Evolutionary conservation across 148 eudicot genomes (phyloP), one percentile per base, ranked within the genome.

Genomic region (Drosera capensis): DNA sequence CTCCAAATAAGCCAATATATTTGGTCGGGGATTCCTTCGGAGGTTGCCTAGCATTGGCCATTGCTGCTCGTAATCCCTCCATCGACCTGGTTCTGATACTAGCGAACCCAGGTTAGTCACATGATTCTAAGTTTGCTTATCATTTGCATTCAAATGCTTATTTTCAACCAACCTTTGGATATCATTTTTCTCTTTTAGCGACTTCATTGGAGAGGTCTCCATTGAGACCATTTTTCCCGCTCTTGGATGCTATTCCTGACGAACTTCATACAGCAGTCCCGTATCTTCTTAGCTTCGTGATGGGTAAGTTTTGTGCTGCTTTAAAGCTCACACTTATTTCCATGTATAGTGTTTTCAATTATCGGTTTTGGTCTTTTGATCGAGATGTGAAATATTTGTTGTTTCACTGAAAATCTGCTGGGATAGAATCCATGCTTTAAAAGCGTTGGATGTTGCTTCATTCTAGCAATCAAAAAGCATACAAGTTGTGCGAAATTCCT

Each of bases 1-100:
- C 69, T 52, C 95, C 95, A 43, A 64, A 60, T 38, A 90, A 74
- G 62, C 99, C 99, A 42, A 81, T 90, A 28, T 90, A 90, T 72
- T 51, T 90, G 49, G 78, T 90, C 17, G 95, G 99, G 40, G 99
- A 85, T 72, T 90, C 99, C 14, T 64, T 90, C 43, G 99, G 99
- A 49, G 95, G 95, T 43, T 69, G 86, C 64, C 68, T 90, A 44
- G 95, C 99, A 51, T 88, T 90, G 44, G 74, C 99, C 36, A 73
- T 90, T 54, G 94, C 99, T 41, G 80, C 99, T 57, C 80, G 71
- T 36, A 78, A 86, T 76, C 88, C 99, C 9, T 52, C 62, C 2
- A 63, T 81, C 17, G 95, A 90, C 71, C 77, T 90, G 56, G 88
- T 81, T 26, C 25, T 81, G 40, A 56, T 90, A 70, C 71, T 90